Evolutionary conservation across 805 yeast species (phyloP), one percentile per base, ranked within the genome.

Genomic region (Metschnikowia sp.): DNA sequence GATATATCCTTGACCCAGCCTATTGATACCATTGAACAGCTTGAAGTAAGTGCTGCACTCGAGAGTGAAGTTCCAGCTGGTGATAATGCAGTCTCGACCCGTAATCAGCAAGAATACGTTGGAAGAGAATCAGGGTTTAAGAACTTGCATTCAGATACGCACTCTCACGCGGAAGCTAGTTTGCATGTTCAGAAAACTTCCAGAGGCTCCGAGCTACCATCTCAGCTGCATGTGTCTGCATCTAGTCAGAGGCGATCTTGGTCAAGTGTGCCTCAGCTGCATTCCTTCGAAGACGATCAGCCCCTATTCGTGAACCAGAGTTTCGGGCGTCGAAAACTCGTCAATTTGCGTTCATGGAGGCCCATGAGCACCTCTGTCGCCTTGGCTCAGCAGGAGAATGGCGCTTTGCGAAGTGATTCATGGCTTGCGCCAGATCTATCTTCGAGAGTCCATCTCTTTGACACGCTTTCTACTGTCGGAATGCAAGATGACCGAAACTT

Each of bases 401-500:
- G 26, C 7, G 26, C 7, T 22, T 22, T 22, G 7, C 26, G 26
- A 22, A 22, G 7, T 22, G 7, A 22, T 7, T 22, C 26, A 22
- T 22, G 26, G 26, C 26, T 22, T 22, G 26, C 7, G 26, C 26
- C 26, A 22, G 7, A 22, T 5, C 26, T 4, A 4, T 22, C 3
- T 22, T 22, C 26, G 7, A 22, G 26, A 22, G 26, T 7, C 26
- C 26, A 22, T 22, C 5, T 4, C 28, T 11, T 5, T 26, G 33
- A 11, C 33, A 31, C n/a, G 4, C 33, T n/a, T 2, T 31, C 33
- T 31, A 7, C 33, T 9, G 11, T 6, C 11, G 33, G 11, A 5
- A 11, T 3, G 32, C 31, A 36, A 15, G 34, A 13, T 9, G 51
- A 52, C 38, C 32, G 39, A 18, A 49, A 52, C 40, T 52, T 49